A percentile compares a stretch with the other conserved stretches of the same genome.
Conservation (phyloP, 1,139 yeast species). For the Debaryomyces fabryi region DNA sequence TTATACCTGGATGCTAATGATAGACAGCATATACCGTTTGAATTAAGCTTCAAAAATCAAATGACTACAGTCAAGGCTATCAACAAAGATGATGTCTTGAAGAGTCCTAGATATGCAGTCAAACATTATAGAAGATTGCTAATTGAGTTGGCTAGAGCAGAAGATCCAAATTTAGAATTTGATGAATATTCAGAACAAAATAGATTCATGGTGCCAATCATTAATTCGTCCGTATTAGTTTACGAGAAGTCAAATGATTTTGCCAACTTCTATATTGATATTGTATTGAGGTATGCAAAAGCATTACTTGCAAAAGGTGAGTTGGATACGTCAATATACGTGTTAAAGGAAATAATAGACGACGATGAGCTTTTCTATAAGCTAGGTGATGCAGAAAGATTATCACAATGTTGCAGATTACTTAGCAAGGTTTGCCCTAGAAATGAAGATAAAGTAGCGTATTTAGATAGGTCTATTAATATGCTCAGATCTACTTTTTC, state of each 20-base stretch:
- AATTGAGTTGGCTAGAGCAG: slow-evolving; percentile 38
- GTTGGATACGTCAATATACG: slow-evolving; percentile 32
- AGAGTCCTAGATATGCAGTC: slow-evolving; percentile 46
- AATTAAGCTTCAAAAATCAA: slow-evolving; percentile 36
- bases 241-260: slow-evolving; percentile 35
- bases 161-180: slow-evolving; percentile 27
- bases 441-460: slow-evolving; percentile 31
- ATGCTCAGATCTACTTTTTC: slow-evolving; percentile 38
- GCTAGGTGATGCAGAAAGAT: slow-evolving; percentile 49
- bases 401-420: slow-evolving; percentile 46
- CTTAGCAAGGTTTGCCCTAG: slow-evolving; percentile 33
- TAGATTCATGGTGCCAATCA: slow-evolving; percentile 37
- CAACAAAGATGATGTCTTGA: slow-evolving; percentile 48
- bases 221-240: slow-evolving; percentile 34
- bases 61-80: slow-evolving; percentile 46
- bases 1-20: slow-evolving; percentile 44
- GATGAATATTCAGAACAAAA: slow-evolving; percentile 28
- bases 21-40: slow-evolving; percentile 47
- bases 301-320: slow-evolving; percentile 49
- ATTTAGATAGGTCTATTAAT: slow-evolving; percentile 44
- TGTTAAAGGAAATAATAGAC: slow-evolving; percentile 35
- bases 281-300: slow-evolving; percentile 44
- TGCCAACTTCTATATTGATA: slow-evolving; percentile 49
- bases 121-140: slow-evolving; percentile 47
- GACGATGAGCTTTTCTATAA: slow-evolving; percentile 42